Percentiles rank a stretch among this genome's conserved stretches.
Conservation (phyloP, 2,329 filamentous ascomycete species). For the Diplodia sapinea region DNA sequence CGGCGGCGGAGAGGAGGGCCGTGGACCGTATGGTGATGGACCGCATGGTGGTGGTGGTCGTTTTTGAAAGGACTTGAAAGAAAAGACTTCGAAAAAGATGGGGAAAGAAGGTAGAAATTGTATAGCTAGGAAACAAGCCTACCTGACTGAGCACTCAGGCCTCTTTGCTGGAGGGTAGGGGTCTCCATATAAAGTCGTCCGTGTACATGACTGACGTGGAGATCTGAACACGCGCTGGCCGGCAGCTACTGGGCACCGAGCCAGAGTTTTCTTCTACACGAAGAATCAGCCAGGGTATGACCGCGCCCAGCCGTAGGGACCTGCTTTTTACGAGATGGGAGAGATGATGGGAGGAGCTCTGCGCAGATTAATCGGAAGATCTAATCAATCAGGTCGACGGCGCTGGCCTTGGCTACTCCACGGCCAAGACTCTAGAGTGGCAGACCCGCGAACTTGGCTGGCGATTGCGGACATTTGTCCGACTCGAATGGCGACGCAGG, state of each 20-base stretch:
- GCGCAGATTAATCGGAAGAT: conserved; percentile 15
- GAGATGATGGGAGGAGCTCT: neutral
- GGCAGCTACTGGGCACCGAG: neutral
- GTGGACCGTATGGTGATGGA: neutral
- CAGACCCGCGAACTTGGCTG: conserved; percentile 4
- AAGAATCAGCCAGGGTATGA: neutral
- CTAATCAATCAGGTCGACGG: conserved; percentile 9
- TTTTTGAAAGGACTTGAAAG: neutral
- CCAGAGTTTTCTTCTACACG: neutral
- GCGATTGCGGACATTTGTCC: conserved; percentile 19
- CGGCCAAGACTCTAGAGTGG: neutral
- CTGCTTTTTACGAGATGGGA: conserved; percentile 15
- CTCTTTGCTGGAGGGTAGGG: neutral
- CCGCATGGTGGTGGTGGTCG: neutral
- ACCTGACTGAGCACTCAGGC: neutral
- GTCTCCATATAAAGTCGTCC: neutral
- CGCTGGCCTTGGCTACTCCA: neutral
- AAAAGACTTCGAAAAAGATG: neutral
- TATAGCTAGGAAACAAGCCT: neutral
- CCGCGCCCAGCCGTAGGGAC: conserved; percentile 15
- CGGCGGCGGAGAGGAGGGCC: conserved; percentile 5
- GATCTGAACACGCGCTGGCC: too few species aligned
- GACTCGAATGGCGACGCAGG: neutral
- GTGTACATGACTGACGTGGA: neutral
- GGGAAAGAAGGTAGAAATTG: neutral